A percentile compares a stretch with the other conserved stretches of the same genome.
Evolutionary conservation across 2,329 filamentous ascomycete genomes (phyloP).

Genomic region (Scedosporium boydii): DNA sequence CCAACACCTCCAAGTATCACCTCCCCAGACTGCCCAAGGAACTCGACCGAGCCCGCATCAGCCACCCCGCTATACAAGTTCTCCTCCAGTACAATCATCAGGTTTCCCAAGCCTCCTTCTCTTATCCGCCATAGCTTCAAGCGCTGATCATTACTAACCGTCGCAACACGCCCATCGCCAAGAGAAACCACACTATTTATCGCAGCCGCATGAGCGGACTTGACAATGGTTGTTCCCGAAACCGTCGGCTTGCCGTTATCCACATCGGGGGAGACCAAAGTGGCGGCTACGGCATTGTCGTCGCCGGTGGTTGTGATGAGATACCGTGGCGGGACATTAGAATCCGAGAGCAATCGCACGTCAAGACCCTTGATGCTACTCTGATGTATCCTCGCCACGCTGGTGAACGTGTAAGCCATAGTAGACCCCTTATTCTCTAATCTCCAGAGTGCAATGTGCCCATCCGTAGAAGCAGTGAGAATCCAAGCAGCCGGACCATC

Average conservation of each 20-base stretch:
- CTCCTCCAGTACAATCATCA: slow-evolving; percentile 29
- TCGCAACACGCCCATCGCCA: neutral
- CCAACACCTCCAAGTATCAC: slow-evolving; percentile 36
- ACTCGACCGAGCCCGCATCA: slow-evolving; percentile 44
- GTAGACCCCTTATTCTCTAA: slow-evolving; percentile 9
- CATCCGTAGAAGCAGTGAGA: slow-evolving; percentile 73
- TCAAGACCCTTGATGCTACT: slow-evolving; percentile 66
- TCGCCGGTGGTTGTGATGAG: slow-evolving; percentile 73
- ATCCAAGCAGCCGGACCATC: slow-evolving; percentile 19
- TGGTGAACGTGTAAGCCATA: slow-evolving; percentile 16
- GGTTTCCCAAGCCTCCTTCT: slow-evolving; percentile 9
- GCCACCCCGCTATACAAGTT: slow-evolving; percentile 50
- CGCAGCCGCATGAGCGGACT: slow-evolving; percentile 60
- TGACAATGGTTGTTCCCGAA: slow-evolving; percentile 22
- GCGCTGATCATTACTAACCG: slow-evolving; percentile 49
- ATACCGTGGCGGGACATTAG: slow-evolving; percentile 73
- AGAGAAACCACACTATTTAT: slow-evolving; percentile 43
- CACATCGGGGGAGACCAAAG: slow-evolving; percentile 15
- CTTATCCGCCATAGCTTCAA: slow-evolving; percentile 40
- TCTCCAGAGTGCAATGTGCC: slow-evolving; percentile 56
- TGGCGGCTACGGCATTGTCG: slow-evolving; percentile 68
- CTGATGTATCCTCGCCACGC: slow-evolving; percentile 55
- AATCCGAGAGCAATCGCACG: slow-evolving; percentile 42
- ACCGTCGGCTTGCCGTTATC: slow-evolving; percentile 1
- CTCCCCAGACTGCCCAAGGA: slow-evolving; percentile 18